Evolutionary conservation across 805 yeast species (phyloP), one percentile per base, ranked within the genome.

Genomic region (Isabelozyma pseudorhagii): DNA sequence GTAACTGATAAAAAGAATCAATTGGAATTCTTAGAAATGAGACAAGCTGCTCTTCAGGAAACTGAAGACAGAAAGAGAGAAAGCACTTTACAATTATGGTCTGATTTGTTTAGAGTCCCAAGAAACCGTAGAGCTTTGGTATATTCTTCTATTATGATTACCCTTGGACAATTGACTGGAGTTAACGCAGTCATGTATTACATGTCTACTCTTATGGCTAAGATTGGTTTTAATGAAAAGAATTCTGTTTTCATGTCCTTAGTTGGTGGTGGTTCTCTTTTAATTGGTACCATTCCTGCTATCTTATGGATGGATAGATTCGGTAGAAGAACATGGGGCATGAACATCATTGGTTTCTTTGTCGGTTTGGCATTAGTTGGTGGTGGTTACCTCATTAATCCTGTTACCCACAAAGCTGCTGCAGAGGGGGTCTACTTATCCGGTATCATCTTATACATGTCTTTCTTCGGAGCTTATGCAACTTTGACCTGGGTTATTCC

Each of bases 401-500:
- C 58, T 15, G 61, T 69, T 9, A 70, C 75, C 15, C 60, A 80
- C 45, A 49, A 65, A 15, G 60, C 74, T 0, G 80, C 81, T 21
- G 81, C 83, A 1, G 78, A 78, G 54, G 89, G 87, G 48, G 74
- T 81, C 14, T 83, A 82, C 64, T 65, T 84, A 50, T 73, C 86
- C 0, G 89, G 89, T 54, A 71, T 83, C 55, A 80, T 84, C 48
- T 62, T 84, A 17, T 84, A 84, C 68, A 80, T 81, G 82, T 78
- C 77, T 47, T 82, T 82, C 75, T 84, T 83, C 50, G 89, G 88
- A 49, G 74, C 84, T 8, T 83, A 83, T 58, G 81, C 88, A 14
- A 78, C 84, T 52, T 74, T 83, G 59, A 83, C 89, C 1, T 84
- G 87, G 86, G 88, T 84, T 34, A 64, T 81, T 49, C 88, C 88